Percentiles rank a stretch among this genome's conserved stretches.
Evolutionary conservation across 306 rosid genomes (phyloP).

Genomic region (Mucuna pruriens): DNA sequence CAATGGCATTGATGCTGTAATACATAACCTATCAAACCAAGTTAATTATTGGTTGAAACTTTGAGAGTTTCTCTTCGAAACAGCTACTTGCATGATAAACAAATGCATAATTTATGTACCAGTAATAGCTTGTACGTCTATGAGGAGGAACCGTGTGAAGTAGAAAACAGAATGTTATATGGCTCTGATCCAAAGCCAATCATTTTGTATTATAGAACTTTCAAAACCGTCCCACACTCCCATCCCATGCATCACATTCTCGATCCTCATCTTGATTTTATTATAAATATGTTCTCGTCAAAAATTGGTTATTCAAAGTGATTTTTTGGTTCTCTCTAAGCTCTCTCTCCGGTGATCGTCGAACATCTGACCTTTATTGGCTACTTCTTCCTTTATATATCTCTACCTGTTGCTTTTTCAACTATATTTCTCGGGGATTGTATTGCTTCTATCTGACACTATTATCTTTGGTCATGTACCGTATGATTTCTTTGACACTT

Average conservation of each 20-base stretch:
- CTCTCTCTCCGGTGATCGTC: too few species aligned
- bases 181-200: constrained; percentile 50
- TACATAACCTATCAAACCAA: constrained; percentile 11
- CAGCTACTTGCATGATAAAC: constrained; percentile 31
- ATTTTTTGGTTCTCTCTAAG: too few species aligned
- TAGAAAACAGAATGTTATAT: constrained; percentile 27
- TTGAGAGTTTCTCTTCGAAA: constrained; percentile 22
- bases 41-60: constrained; percentile 34
- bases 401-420: too few species aligned
- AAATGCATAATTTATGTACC: constrained; percentile 14
- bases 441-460: too few species aligned
- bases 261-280: constrained; percentile 27
- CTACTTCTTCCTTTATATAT: too few species aligned
- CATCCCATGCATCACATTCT: constrained; percentile 64
- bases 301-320: too few species aligned
- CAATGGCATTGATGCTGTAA: constrained; percentile 34
- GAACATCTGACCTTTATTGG: too few species aligned
- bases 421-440: too few species aligned
- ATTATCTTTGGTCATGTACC: too few species aligned
- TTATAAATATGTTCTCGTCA: too few species aligned
- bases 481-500: too few species aligned
- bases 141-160: constrained; percentile 5
- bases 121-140: constrained; percentile 35
- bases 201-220: constrained; percentile 37
- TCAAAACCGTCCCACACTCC: constrained; percentile 53